Evolutionary conservation across 768 basidiomycete species (phyloP).

Genomic region (Pleurotus platypus): DNA sequence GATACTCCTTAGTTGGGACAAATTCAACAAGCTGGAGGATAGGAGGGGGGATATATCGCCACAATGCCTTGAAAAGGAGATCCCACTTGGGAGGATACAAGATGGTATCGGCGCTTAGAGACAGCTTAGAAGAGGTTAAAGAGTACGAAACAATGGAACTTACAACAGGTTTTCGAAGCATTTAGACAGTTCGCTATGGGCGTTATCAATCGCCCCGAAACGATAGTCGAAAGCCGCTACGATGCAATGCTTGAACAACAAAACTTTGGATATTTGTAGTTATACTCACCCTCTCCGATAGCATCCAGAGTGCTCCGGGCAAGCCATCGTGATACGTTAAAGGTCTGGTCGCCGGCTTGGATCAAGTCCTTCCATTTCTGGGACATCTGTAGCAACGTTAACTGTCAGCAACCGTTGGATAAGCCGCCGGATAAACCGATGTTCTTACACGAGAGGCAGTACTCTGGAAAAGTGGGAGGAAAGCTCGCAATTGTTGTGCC

Average conservation of each 20-base stretch:
- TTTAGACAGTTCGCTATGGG: slow-evolving; percentile 16
- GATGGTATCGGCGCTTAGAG: slow-evolving; percentile 4
- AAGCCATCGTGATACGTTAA: slow-evolving; percentile 27
- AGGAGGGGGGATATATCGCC: slow-evolving; percentile 1
- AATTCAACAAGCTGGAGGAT: slow-evolving; percentile 3
- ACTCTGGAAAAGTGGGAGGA: slow-evolving; percentile 21
- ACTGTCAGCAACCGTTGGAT: no score
- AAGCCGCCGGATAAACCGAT: neutral
- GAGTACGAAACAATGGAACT: slow-evolving; percentile 19
- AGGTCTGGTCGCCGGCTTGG: slow-evolving; percentile 9
- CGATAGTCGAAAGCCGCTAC: slow-evolving; percentile 33
- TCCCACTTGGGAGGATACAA: neutral
- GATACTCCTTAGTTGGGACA: neutral
- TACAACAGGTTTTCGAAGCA: slow-evolving; percentile 20
- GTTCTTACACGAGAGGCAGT: slow-evolving; percentile 20
- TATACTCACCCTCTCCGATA: slow-evolving; percentile 30
- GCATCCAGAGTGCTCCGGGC: slow-evolving; percentile 32
- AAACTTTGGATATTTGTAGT: neutral
- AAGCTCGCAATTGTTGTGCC: slow-evolving; percentile 12
- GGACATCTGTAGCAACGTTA: slow-evolving; percentile 12
- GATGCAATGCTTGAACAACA: slow-evolving; percentile 9
- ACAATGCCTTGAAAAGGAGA: slow-evolving; percentile 16
- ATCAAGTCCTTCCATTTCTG: slow-evolving; percentile 25
- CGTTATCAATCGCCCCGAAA: slow-evolving; percentile 24
- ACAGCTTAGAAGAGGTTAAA: slow-evolving; percentile 14